Conservation (phyloP, 192 early-diverging fungal genomes). For the Lobulomyces angularis region DNA sequence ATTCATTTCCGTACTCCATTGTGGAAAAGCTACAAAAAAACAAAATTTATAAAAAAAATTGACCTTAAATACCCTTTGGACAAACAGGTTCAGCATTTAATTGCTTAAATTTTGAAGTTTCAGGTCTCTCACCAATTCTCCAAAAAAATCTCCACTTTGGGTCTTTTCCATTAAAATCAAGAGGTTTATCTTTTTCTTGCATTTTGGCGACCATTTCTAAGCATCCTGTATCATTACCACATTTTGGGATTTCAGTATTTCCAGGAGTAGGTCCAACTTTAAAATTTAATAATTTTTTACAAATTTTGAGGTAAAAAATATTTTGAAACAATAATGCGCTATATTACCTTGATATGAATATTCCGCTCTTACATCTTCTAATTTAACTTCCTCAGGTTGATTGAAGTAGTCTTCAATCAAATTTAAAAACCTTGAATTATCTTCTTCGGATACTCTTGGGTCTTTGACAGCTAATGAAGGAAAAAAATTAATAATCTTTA, state of each 20-base stretch:
- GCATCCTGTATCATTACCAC: slow-evolving; percentile 46
- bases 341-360: slow-evolving; percentile 23
- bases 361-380: slow-evolving; percentile 51
- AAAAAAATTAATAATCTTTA: no score
- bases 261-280: slow-evolving; percentile 53
- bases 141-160: slow-evolving; percentile 57
- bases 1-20: slow-evolving; percentile 52
- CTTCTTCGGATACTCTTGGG: slow-evolving; percentile 46
- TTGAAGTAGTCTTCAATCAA: slow-evolving; percentile 60
- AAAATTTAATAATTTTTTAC: slow-evolving; percentile 14
- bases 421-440: slow-evolving; percentile 39
- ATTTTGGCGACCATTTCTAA: slow-evolving; percentile 31
- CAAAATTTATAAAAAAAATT: not conserved
- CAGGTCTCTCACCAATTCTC: slow-evolving; percentile 41
- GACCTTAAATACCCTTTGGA: slow-evolving; percentile 25
- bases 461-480: slow-evolving; percentile 52
- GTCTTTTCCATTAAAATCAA: slow-evolving; percentile 38
- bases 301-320: not conserved
- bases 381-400: slow-evolving; percentile 46
- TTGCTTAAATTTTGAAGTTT: slow-evolving; percentile 40
- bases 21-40: slow-evolving; percentile 39
- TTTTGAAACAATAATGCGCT: no score
- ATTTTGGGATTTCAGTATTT: slow-evolving; percentile 52
- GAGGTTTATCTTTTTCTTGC: slow-evolving; percentile 34
- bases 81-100: slow-evolving; percentile 53